Percentiles rank a stretch among this genome's conserved stretches.
These are phyloP conservation scores for Sporothrix pseudoabietina DNA, from an alignment of 2,329 filamentous ascomycete species.

Conservation along the genomic window DNA sequence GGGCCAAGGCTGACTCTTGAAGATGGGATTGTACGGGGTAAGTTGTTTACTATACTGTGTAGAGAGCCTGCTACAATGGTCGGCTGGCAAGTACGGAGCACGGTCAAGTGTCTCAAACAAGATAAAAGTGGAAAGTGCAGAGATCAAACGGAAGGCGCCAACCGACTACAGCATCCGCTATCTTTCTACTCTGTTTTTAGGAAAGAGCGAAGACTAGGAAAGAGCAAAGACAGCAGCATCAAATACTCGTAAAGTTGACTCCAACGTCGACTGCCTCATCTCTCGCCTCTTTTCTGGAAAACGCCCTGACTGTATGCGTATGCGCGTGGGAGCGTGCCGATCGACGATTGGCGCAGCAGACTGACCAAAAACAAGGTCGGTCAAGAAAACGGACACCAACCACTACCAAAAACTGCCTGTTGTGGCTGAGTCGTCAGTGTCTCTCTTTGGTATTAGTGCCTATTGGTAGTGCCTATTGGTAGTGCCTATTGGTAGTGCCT, in stretches of 20 bases:
- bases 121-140: neutral
- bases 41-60: neutral
- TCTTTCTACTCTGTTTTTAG: neutral
- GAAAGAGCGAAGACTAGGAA: neutral
- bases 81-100: neutral
- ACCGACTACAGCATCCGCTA: neutral
- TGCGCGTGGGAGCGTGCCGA: neutral
- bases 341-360: constrained; percentile 1
- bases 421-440: neutral
- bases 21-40: too few relatives aligned
- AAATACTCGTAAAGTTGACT: too few relatives aligned
- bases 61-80: neutral
- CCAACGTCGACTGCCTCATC: too few relatives aligned
- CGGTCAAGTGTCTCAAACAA: neutral
- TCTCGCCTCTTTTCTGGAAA: neutral
- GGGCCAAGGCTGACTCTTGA: constrained; percentile 18
- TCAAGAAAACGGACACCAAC: neutral
- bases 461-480: neutral
- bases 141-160: neutral
- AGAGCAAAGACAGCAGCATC: too few relatives aligned
- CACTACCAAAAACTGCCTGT: neutral
- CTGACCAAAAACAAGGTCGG: neutral
- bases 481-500: too few relatives aligned
- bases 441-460: neutral
- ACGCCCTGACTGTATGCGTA: neutral